Conservation (phyloP, 306 rosid species). For the Dalbergia oliveri region DNA sequence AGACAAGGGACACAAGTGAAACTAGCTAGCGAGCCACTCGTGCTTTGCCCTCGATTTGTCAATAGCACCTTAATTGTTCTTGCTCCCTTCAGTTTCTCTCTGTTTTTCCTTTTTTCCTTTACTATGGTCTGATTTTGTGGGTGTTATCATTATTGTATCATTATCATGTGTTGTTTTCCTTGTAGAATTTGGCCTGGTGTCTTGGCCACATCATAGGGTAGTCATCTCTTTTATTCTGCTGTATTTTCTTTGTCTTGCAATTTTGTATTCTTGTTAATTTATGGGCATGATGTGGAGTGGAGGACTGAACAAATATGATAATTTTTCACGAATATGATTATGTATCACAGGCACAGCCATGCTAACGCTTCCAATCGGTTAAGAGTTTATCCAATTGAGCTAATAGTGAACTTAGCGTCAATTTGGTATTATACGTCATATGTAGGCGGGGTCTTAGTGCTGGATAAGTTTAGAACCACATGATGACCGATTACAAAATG, state of each 20-base stretch:
- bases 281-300: background rate
- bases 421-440: too few relatives aligned
- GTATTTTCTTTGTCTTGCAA: background rate
- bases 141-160: too few relatives aligned
- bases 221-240: background rate
- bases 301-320: background rate
- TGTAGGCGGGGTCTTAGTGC: too few relatives aligned
- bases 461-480: too few relatives aligned
- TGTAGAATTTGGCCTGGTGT: background rate
- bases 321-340: too few relatives aligned
- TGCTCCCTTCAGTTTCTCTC: background rate
- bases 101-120: too few relatives aligned
- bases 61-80: background rate
- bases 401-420: too few relatives aligned
- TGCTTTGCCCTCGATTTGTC: background rate
- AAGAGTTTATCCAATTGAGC: too few relatives aligned
- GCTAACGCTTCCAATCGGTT: too few relatives aligned
- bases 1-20: slow-evolving; percentile 24
- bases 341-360: too few relatives aligned
- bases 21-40: slow-evolving; percentile 1
- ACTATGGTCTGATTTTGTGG: too few relatives aligned
- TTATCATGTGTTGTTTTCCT: background rate
- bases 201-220: background rate
- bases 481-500: too few relatives aligned
- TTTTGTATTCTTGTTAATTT: background rate